Conservation (phyloP, 495 filamentous ascomycete genomes). For the Penicillium samsonianum region DNA sequence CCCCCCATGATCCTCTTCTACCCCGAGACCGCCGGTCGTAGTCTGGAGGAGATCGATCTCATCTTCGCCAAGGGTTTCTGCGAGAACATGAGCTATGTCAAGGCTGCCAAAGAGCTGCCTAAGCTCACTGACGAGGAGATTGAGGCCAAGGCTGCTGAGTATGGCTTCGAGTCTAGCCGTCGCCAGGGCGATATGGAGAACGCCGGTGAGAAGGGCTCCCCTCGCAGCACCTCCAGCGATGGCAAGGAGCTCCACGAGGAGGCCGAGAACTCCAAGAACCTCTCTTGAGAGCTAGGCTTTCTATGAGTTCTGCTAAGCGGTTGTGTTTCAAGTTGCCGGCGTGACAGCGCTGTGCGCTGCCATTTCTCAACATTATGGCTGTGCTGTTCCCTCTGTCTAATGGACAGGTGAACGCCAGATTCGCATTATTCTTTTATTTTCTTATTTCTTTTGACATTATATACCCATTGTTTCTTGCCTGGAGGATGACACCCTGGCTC, state of each 20-base stretch:
- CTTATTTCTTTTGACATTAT: conserved; percentile 12
- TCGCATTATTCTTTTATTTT: conserved; percentile 6
- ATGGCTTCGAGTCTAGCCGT: conserved; percentile 51
- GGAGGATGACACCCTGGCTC: not conserved
- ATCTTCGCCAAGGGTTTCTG: conserved; percentile 76
- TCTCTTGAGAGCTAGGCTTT: not conserved
- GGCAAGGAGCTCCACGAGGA: conserved; percentile 3
- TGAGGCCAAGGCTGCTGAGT: conserved; percentile 61
- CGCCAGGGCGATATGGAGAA: conserved; percentile 34
- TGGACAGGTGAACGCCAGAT: conserved; percentile 13
- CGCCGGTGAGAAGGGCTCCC: conserved; percentile 33
- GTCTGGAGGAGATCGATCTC: conserved; percentile 78
- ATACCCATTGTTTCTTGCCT: conserved; percentile 22
- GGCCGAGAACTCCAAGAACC: not conserved
- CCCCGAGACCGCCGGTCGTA: conserved; percentile 69
- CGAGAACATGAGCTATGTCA: conserved; percentile 76
- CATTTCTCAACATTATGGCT: conserved; percentile 10
- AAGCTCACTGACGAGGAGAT: conserved; percentile 63
- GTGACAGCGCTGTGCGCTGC: conserved; percentile 26
- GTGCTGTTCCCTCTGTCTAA: conserved; percentile 7
- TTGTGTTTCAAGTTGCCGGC: not conserved
- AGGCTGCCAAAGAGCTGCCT: conserved; percentile 68
- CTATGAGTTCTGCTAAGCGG: not conserved
- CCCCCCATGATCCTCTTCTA: conserved; percentile 78
- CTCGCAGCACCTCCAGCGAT: conserved; percentile 14